Evolutionary conservation across 2,329 filamentous ascomycete species (phyloP), one percentile per base, ranked within the genome.

Genomic region (Pseudogymnoascus sp.): DNA sequence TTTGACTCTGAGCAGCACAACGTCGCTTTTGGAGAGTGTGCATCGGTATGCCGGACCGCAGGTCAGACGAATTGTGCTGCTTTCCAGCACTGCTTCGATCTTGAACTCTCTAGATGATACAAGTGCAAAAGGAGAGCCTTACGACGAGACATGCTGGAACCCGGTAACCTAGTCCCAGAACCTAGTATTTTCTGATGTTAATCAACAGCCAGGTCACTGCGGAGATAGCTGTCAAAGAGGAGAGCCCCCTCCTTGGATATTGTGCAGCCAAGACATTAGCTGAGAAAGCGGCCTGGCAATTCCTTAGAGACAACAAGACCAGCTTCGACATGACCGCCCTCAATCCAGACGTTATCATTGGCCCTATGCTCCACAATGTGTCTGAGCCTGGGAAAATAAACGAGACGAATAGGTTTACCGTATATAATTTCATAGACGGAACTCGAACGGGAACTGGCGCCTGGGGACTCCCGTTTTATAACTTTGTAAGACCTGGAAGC

Each of bases 1-100:
- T 50, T 15, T 50, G 26, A 31, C 44, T 50, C 5, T 63, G 11
- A 11, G 17, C 35, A 62, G 82, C 64, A 84, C 82, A 1, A 88
- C 85, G 66, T 87, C 87, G 35, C 84, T 94, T 61, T 85, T 90
- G 36, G 81, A 86, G 66, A 85, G 89, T 15, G 79, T 93, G 64
- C 84, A 87, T 68, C 77, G 78, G 64, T 65, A 82, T 71, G 70
- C 81, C 0, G 60, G 60, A 0, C 81, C 81, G 0, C 65, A 66
- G 5, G 88, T 95, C 60, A 90, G 86, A 75, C 82, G 86, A 63
- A 87, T 95, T 11, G 85, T 88, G 61, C 72, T 86, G 54, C 63
- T 83, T 78, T 70, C 72, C 69, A 63, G 69, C 58, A 69, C 66
- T 6, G 71, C 70, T 2, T 65, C 71, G 0, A 65, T 71, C 9